Base-by-base conservation (phyloP, 345 rosid genomes). In the Eucalyptus sp. region DNA sequence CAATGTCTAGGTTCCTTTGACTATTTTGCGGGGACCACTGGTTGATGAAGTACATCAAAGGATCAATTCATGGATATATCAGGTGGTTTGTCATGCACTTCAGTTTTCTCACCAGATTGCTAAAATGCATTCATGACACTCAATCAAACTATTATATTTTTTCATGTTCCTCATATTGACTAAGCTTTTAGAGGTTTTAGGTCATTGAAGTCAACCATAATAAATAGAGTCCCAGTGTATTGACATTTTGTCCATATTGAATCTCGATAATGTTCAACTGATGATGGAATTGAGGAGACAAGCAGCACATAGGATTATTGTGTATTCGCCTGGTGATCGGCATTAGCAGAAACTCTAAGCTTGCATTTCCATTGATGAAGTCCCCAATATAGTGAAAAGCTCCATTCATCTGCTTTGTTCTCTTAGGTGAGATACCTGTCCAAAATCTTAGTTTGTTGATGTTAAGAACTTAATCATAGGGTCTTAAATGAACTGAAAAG, bases 11-110 rank as follows among this genome's bases (percentile, higher is more conserved):
- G 91, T 88, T 93, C 93, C 95, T 88, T 89, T 94, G 93, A 95
- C 96, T 89, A 91, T 95, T 86, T 87, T 96, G 81, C 93, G 91
- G 87, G 99, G 99, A 68, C 94, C 97, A 64, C 44, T 96, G 88
- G 86, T 97, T 37, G 96, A 97, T 89, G 99, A 97, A 93, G 95
- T 95, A 88, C 99, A 97, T 93, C 95, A 96, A 89, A 94, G 83
- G 87, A 93, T 96, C 91, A 97, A 93, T 91, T 90, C 94, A 81
- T 97, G 99, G 98, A 94, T 97, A 91, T 95, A 95, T 91, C 98
- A 96, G 99, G 99, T 96, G 37, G 7, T n/a, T 48, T 51, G 80
- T 33, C 24, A 17, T 68, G 80, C 13, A 33, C 43, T 68, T 68
- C 10, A 33, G 80, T 68, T 68, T 8, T 68, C 80, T 68, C 41